Evolutionary conservation across 1,139 yeast genomes (phyloP).

Genomic region (Hansenula sp.): DNA sequence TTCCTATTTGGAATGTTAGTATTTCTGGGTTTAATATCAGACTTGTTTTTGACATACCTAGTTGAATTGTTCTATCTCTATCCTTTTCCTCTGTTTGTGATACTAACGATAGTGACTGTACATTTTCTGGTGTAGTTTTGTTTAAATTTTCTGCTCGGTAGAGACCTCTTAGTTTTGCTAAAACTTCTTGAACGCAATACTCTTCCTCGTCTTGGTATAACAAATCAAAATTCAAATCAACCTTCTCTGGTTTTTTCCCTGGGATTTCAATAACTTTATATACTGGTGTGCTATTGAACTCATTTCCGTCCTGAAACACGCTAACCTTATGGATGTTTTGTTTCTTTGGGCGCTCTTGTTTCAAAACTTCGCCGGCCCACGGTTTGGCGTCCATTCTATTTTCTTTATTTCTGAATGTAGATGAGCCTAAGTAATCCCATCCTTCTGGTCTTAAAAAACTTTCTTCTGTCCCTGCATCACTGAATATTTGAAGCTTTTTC

Average conservation of each 20-base stretch:
- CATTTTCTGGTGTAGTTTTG: background rate
- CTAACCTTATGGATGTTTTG: slow-evolving; percentile 26
- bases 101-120: no score
- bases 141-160: background rate
- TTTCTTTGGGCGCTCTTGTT: slow-evolving; percentile 28
- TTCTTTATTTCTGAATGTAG: slow-evolving; percentile 57
- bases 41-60: no score
- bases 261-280: slow-evolving; percentile 46
- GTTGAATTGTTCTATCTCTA: slow-evolving; percentile 14
- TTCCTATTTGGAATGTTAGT: slow-evolving; percentile 3
- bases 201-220: slow-evolving; percentile 51
- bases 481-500: slow-evolving; percentile 18
- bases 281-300: slow-evolving; percentile 28
- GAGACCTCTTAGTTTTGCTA: slow-evolving; percentile 40
- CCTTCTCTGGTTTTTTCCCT: slow-evolving; percentile 62
- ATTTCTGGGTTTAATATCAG: no score
- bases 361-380: slow-evolving; percentile 62
- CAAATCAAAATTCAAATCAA: slow-evolving; percentile 57
- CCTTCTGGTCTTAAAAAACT: slow-evolving; percentile 24
- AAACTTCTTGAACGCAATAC: slow-evolving; percentile 57
- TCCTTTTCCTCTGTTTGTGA: background rate
- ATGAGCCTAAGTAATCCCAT: slow-evolving; percentile 50
- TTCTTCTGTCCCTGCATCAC: slow-evolving; percentile 13
- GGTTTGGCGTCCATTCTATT: slow-evolving; percentile 53
- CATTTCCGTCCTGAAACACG: slow-evolving; percentile 43